These are phyloP conservation scores for Trichoderma parareesei DNA, from an alignment of 495 filamentous ascomycete species.

Conservation along the genomic window DNA sequence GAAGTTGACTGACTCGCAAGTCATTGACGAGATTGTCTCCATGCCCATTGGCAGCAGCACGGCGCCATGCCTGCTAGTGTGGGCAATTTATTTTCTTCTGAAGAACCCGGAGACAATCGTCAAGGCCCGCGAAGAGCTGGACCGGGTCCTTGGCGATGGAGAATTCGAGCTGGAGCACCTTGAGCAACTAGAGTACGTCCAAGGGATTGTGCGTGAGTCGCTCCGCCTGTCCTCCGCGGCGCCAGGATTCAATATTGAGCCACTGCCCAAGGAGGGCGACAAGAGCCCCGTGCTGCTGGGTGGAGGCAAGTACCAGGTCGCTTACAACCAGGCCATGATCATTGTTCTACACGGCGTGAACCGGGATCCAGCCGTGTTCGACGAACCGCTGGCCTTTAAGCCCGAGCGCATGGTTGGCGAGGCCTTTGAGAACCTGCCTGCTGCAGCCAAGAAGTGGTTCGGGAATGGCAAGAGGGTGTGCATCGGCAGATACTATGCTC, in stretches of 20 bases:
- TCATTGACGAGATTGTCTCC: conserved; percentile 42
- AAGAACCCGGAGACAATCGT: conserved; percentile 36
- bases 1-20: conserved; percentile 29
- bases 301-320: conserved; percentile 60
- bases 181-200: conserved; percentile 33
- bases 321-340: conserved; percentile 52
- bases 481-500: conserved; percentile 61
- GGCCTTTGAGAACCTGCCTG: conserved; percentile 48
- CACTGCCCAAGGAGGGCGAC: conserved; percentile 35
- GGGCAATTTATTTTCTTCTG: conserved; percentile 33
- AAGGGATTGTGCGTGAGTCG: conserved; percentile 43
- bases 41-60: conserved; percentile 29
- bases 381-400: conserved; percentile 52
- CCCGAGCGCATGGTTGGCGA: conserved; percentile 62
- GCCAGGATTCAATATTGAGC: conserved; percentile 58
- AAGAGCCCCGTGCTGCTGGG: conserved; percentile 34
- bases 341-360: conserved; percentile 53
- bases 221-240: conserved; percentile 52
- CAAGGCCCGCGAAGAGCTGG: conserved; percentile 47
- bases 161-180: conserved; percentile 43
- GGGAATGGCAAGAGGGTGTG: conserved; percentile 63
- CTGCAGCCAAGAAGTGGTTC: conserved; percentile 58
- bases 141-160: conserved; percentile 45
- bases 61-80: conserved; percentile 41
- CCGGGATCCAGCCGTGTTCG: conserved; percentile 58